Conservation (phyloP, 495 filamentous ascomycete species). For the Aspergillus coremiiformis region DNA sequence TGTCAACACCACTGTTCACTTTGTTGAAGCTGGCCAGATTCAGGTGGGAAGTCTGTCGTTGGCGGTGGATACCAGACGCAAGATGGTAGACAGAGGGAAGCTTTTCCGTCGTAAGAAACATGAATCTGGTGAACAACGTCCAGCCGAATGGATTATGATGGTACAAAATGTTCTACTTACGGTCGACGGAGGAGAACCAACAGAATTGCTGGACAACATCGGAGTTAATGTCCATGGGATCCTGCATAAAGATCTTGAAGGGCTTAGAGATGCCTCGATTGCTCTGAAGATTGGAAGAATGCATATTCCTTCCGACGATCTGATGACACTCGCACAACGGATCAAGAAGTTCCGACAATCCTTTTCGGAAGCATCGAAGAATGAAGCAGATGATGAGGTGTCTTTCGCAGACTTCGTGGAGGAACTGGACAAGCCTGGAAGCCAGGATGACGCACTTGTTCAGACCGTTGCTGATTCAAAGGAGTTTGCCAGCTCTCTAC, state of each 20-base stretch:
- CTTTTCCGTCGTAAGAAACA: constrained; percentile 80
- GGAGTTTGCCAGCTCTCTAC: constrained; percentile 81
- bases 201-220: constrained; percentile 84
- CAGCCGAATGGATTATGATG: constrained; percentile 91
- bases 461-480: constrained; percentile 88
- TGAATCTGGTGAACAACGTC: constrained; percentile 61
- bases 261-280: constrained; percentile 82
- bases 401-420: constrained; percentile 70
- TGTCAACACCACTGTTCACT: constrained; percentile 63
- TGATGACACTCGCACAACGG: constrained; percentile 52
- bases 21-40: constrained; percentile 73
- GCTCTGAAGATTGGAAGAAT: constrained; percentile 84
- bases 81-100: constrained; percentile 83
- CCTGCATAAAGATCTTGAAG: constrained; percentile 80
- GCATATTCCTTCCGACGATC: constrained; percentile 84
- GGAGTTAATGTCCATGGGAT: constrained; percentile 86
- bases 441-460: constrained; percentile 64
- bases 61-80: constrained; percentile 81
- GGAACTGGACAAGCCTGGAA: constrained; percentile 68
- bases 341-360: constrained; percentile 35
- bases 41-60: constrained; percentile 79
- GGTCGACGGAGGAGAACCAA: constrained; percentile 71
- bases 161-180: constrained; percentile 81
- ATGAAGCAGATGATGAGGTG: constrained; percentile 45
- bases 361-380: constrained; percentile 26